Evolutionary conservation across 2,329 filamentous ascomycete genomes (phyloP).

Genomic region (Trichoderma sp.): DNA sequence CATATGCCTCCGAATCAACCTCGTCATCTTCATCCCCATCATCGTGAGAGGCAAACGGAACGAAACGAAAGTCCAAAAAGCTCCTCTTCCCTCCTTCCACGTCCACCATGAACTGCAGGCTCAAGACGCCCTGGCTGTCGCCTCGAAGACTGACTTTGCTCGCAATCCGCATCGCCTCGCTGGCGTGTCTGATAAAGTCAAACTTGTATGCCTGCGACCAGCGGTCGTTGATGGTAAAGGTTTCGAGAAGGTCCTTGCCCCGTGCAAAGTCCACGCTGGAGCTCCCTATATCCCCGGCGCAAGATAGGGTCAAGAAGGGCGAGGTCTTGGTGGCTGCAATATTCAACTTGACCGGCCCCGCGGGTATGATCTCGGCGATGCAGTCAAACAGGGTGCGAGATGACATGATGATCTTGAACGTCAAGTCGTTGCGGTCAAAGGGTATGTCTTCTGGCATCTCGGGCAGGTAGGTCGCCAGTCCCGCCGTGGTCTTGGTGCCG

Average conservation of each 20-base stretch:
- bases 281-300: constrained; percentile 57
- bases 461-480: constrained; percentile 84
- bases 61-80: constrained; percentile 82
- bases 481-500: constrained; percentile 85
- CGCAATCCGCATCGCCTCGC: constrained; percentile 88
- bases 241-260: constrained; percentile 71
- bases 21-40: constrained; percentile 40
- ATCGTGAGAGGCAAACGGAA: constrained; percentile 69
- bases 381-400: constrained; percentile 72
- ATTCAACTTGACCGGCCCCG: constrained; percentile 72
- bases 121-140: constrained; percentile 86
- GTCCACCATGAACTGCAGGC: constrained; percentile 95
- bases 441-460: constrained; percentile 80
- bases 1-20: constrained; percentile 1
- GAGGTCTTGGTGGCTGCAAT: constrained; percentile 65
- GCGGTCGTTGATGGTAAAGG: constrained; percentile 64
- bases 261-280: constrained; percentile 68
- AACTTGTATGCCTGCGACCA: constrained; percentile 82
- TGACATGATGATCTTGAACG: constrained; percentile 95
- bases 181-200: constrained; percentile 78
- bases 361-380: constrained; percentile 67
- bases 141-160: constrained; percentile 90
- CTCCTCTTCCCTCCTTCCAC: constrained; percentile 69
- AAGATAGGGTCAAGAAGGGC: constrained; percentile 76
- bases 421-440: constrained; percentile 76